These are phyloP conservation scores for Baeospora myosura DNA, from an alignment of 1,284 basidiomycete genomes.

Conservation along the genomic window DNA sequence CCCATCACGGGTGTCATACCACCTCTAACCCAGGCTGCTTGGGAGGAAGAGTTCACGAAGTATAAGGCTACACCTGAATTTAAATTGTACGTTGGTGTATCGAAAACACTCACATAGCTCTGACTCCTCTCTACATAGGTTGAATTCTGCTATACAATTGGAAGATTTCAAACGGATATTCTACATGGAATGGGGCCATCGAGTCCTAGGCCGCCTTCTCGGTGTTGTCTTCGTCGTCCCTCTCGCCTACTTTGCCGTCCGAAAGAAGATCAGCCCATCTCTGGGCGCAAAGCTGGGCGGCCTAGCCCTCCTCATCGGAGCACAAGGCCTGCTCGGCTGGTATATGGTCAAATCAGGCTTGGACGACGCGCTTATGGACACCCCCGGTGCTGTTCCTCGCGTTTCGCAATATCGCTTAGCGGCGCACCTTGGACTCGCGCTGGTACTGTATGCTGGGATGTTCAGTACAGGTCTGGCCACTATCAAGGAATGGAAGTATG, in stretches of 20 bases:
- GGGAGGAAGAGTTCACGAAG: conserved; percentile 90
- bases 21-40: conserved; percentile 71
- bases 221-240: conserved; percentile 79
- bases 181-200: conserved; percentile 98
- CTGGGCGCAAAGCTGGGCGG: conserved; percentile 62
- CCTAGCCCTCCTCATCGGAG: conserved; percentile 77
- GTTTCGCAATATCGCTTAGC: conserved; percentile 97
- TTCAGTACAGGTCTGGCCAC: conserved; percentile 76
- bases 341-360: conserved; percentile 99
- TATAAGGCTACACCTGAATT: conserved; percentile 96
- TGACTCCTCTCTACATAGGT: conserved; percentile 35
- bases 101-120: not conserved
- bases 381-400: conserved; percentile 80
- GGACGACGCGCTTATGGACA: conserved; percentile 74
- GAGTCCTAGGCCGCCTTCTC: conserved; percentile 87
- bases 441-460: conserved; percentile 90
- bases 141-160: conserved; percentile 84
- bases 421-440: conserved; percentile 86
- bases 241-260: conserved; percentile 69
- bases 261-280: conserved; percentile 57
- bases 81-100: conserved; percentile 71
- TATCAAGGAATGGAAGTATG: conserved; percentile 77
- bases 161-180: conserved; percentile 96
- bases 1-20: conserved; percentile 88
- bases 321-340: conserved; percentile 93